Conservation (phyloP, 2,329 filamentous ascomycete species). For the Claviceps maximensis region DNA sequence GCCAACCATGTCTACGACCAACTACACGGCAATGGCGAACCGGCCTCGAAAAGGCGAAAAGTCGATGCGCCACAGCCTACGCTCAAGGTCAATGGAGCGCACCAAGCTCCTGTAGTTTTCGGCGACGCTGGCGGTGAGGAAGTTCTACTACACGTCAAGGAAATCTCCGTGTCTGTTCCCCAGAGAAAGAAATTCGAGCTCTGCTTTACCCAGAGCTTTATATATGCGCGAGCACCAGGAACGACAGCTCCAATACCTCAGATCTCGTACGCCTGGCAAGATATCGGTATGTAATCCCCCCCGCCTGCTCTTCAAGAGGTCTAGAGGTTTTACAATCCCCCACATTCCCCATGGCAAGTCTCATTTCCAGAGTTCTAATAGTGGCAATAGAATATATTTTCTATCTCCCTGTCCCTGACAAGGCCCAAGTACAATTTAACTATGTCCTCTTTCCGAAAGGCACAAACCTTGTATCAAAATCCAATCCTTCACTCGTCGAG, state of each 20-base stretch:
- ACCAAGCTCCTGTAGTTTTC: neutral
- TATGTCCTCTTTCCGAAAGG: constrained; percentile 49
- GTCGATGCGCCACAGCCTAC: constrained; percentile 29
- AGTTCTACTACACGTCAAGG: constrained; percentile 47
- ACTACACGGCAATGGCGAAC: constrained; percentile 27
- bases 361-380: constrained; percentile 6
- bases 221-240: constrained; percentile 43
- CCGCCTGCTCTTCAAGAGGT: too few relatives aligned
- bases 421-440: constrained; percentile 51
- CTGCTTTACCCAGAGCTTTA: constrained; percentile 44
- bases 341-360: neutral
- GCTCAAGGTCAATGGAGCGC: constrained; percentile 10
- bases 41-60: constrained; percentile 38
- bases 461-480: constrained; percentile 37
- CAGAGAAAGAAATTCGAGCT: constrained; percentile 56
- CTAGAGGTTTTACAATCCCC: too few relatives aligned
- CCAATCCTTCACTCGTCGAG: constrained; percentile 31
- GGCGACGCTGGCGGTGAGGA: constrained; percentile 32
- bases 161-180: constrained; percentile 53
- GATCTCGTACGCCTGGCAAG: constrained; percentile 45
- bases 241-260: constrained; percentile 38
- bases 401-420: constrained; percentile 52
- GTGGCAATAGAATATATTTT: constrained; percentile 41
- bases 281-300: constrained; percentile 48
- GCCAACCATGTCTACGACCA: constrained; percentile 35